A percentile compares a stretch with the other conserved stretches of the same genome.
Evolutionary conservation across 371 early-diverging fungal species (phyloP).

Genomic region (Rhizopus arrhizus): DNA sequence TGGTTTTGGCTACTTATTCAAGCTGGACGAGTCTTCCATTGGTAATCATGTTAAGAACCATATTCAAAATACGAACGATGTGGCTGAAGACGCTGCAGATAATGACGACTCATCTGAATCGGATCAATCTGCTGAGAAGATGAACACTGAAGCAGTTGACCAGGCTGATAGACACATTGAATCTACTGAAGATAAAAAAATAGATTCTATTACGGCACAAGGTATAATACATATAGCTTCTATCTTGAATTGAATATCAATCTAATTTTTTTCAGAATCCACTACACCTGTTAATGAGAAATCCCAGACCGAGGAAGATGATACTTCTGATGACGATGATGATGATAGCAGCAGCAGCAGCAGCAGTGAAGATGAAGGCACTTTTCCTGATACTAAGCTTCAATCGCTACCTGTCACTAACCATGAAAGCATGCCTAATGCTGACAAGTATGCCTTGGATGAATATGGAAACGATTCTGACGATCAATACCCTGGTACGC

Average conservation of each 20-base stretch:
- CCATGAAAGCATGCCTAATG: constrained; percentile 19
- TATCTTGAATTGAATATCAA: background rate
- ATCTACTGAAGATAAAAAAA: constrained; percentile 13
- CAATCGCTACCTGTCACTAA: constrained; percentile 21
- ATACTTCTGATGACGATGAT: constrained; percentile 18
- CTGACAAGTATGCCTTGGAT: constrained; percentile 73
- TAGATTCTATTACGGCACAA: constrained; percentile 1
- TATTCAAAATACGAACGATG: constrained; percentile 11
- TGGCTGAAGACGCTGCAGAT: background rate
- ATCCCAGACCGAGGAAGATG: background rate
- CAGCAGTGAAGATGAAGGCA: constrained; percentile 44
- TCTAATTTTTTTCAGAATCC: background rate
- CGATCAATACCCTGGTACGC: constrained; percentile 25
- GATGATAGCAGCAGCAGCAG: constrained; percentile 44
- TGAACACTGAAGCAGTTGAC: constrained; percentile 7
- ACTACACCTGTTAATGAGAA: constrained; percentile 1
- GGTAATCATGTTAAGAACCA: constrained; percentile 63
- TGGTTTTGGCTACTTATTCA: constrained; percentile 96
- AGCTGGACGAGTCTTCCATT: constrained; percentile 77
- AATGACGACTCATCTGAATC: background rate
- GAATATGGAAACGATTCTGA: constrained; percentile 68
- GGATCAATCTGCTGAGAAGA: background rate
- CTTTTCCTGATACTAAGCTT: constrained; percentile 67
- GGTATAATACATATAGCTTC: background rate
- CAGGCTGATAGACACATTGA: constrained; percentile 9